Percentiles rank a stretch among this genome's conserved stretches.
Conservation (phyloP, 352 stramenopile species). For the Phytophthora ramorum region DNA sequence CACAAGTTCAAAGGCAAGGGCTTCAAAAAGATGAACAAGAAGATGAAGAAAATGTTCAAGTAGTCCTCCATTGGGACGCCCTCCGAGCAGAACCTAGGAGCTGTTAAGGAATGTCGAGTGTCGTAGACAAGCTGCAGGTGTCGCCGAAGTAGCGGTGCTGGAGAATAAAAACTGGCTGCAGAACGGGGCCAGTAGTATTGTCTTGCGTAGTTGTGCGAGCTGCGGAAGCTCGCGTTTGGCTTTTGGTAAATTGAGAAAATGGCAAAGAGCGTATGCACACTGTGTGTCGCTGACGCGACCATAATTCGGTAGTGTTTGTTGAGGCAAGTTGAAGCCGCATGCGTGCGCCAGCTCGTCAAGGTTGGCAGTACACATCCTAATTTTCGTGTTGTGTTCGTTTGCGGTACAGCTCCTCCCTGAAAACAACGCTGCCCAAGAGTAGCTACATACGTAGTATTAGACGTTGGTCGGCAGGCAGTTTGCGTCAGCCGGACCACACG, state of each 20-base stretch:
- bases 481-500: too few species aligned
- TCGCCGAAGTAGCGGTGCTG: not conserved
- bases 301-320: too few species aligned
- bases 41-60: slow-evolving; percentile 62
- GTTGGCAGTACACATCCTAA: not conserved
- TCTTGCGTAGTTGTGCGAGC: slow-evolving; percentile 2
- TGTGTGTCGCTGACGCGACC: too few species aligned
- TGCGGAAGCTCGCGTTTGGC: slow-evolving; percentile 1
- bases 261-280: not conserved
- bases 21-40: slow-evolving; percentile 55
- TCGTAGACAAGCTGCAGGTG: not conserved
- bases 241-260: slow-evolving; percentile 7
- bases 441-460: too few species aligned
- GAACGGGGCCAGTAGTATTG: not conserved
- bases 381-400: too few species aligned
- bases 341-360: not conserved
- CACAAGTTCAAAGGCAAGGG: slow-evolving; percentile 42
- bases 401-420: too few species aligned
- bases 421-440: too few species aligned
- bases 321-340: not conserved
- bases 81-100: too few species aligned
- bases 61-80: slow-evolving; percentile 8
- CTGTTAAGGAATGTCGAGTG: not conserved
- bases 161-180: not conserved
- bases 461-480: too few species aligned